A percentile compares a stretch with the other conserved stretches of the same genome.
Evolutionary conservation across 768 basidiomycete genomes (phyloP).

Genomic region (Leccinum sublutescens): DNA sequence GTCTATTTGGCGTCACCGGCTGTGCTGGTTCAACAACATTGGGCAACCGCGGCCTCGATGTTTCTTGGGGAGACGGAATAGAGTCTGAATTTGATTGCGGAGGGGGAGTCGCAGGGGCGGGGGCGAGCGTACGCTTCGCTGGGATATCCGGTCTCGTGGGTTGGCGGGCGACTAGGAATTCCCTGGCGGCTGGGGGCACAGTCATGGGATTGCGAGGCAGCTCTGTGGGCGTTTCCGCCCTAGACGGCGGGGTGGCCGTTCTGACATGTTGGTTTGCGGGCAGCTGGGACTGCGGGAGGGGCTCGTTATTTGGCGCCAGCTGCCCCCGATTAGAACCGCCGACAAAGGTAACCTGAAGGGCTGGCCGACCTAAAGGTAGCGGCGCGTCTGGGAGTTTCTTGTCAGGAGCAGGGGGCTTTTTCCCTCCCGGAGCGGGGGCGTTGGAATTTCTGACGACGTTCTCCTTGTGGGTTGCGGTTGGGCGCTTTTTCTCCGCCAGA

Average conservation of each 20-base stretch:
- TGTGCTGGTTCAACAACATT: conserved; percentile 12
- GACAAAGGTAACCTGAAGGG: conserved; percentile 35
- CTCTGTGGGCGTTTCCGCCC: neutral
- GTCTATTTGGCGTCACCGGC: conserved; percentile 16
- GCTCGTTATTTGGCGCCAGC: conserved; percentile 7
- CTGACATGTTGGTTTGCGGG: conserved; percentile 7
- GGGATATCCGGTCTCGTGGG: conserved; percentile 10
- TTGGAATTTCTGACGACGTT: conserved; percentile 32
- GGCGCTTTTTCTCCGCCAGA: conserved; percentile 23
- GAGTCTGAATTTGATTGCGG: conserved; percentile 36
- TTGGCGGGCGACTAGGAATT: conserved; percentile 23
- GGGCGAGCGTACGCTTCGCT: conserved; percentile 17
- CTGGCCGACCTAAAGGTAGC: neutral
- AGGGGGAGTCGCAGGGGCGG: conserved; percentile 17
- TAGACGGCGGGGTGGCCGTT: neutral
- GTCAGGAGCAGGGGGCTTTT: conserved; percentile 5
- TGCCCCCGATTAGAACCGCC: conserved; percentile 45
- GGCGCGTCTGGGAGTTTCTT: conserved; percentile 18
- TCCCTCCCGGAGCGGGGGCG: conserved; percentile 32
- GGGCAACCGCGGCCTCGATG: conserved; percentile 7
- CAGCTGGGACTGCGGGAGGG: conserved; percentile 5
- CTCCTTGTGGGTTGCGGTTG: neutral
- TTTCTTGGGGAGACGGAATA: conserved; percentile 13
- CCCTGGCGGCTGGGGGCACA: conserved; percentile 23
- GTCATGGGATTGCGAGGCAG: conserved; percentile 32